phyloP scores from a whole-genome alignment of 805 yeast species.

The Sugiyamaella floridensis region DNA sequence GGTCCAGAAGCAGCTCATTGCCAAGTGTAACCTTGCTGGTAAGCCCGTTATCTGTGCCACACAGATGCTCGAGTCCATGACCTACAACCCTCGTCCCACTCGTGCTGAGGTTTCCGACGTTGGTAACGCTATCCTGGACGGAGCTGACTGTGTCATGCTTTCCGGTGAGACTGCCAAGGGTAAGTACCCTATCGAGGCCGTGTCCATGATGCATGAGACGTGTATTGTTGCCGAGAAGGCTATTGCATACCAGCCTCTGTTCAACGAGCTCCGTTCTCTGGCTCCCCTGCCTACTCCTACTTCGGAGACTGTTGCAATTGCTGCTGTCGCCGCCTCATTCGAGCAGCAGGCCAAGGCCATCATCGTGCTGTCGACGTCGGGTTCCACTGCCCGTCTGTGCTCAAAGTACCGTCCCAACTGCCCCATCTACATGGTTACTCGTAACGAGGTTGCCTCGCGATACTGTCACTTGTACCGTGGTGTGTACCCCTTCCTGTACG shows the following conservation, averaged over 20 bases:
- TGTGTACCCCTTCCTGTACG: conserved; percentile 92
- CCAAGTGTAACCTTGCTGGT: conserved; percentile 98
- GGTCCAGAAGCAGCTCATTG: conserved; percentile 97
- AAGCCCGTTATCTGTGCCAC: conserved; percentile 99
- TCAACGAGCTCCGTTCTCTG: conserved; percentile 80
- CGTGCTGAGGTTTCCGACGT: conserved; percentile 99
- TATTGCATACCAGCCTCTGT: conserved; percentile 73
- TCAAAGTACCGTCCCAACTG: conserved; percentile 97
- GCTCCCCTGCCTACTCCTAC: conserved; percentile 86
- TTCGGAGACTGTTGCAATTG: conserved; percentile 93
- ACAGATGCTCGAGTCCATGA: conserved; percentile 99
- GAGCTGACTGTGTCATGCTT: conserved; percentile 99
- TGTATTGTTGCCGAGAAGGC: conserved; percentile 95
- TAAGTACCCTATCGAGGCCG: conserved; percentile 96
- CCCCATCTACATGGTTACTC: conserved; percentile 96
- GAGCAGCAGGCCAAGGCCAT: conserved; percentile 97
- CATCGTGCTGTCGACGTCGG: conserved; percentile 90
- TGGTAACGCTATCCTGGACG: conserved; percentile 97
- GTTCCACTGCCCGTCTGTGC: conserved; percentile 90
- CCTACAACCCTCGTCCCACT: conserved; percentile 99
- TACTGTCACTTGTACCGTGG: conserved; percentile 96
- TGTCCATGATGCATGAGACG: conserved; percentile 97
- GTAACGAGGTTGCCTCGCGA: conserved; percentile 90
- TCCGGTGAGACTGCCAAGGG: conserved; percentile 99
- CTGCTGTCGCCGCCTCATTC: conserved; percentile 93